phyloP scores from a whole-genome alignment of 306 rosid genomes.

The Hylodesmum podocarpum region DNA sequence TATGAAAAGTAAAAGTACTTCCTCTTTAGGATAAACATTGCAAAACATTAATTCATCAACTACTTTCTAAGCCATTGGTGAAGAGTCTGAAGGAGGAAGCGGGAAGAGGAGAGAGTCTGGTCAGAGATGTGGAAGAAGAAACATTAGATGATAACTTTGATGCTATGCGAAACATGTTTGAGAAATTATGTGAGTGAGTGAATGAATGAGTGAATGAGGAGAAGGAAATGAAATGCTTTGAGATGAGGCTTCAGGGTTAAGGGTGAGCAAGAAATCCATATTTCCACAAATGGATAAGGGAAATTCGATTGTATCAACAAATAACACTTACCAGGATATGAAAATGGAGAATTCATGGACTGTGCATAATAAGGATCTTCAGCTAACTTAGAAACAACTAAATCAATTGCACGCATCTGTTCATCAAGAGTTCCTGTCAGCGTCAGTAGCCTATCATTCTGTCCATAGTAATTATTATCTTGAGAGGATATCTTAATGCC shows the following conservation, averaged over 20 bases:
- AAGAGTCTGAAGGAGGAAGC: conserved; percentile 42
- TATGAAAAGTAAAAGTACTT: not conserved
- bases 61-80: conserved; percentile 48
- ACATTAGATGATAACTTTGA: conserved; percentile 43
- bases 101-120: conserved; percentile 21
- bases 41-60: not conserved
- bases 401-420: conserved; percentile 88
- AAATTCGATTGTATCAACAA: conserved; percentile 9
- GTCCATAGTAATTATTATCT: conserved; percentile 87
- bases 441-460: conserved; percentile 93
- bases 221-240: too few relatives aligned
- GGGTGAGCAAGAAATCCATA: too few relatives aligned
- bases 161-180: conserved; percentile 55
- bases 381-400: conserved; percentile 82
- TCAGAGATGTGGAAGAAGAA: conserved; percentile 35
- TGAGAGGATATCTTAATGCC: conserved; percentile 99
- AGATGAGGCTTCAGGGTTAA: too few relatives aligned
- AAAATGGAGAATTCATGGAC: conserved; percentile 88
- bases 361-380: conserved; percentile 94
- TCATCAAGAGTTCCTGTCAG: conserved; percentile 90
- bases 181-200: too few relatives aligned
- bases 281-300: not conserved
- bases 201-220: too few relatives aligned
- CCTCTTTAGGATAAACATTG: not conserved
- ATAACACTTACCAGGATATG: conserved; percentile 81